Evolutionary conservation across 2,329 filamentous ascomycete genomes (phyloP), one percentile per base, ranked within the genome.

Genomic region (Metarhizium anisopliae): DNA sequence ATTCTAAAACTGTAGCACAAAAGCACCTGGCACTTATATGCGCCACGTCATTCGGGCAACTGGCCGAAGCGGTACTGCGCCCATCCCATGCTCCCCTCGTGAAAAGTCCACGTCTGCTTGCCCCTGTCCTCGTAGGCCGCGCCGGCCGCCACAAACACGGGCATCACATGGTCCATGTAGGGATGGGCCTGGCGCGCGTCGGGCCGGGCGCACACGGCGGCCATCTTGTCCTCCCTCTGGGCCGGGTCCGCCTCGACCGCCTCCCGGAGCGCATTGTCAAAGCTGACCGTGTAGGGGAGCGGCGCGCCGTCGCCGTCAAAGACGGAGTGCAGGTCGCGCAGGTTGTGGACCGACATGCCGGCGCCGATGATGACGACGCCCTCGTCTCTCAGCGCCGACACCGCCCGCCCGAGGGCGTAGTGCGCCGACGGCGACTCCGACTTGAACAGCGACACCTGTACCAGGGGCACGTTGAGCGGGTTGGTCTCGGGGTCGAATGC

Each of bases 301-400:
- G 80, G 77, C 10, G 59, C 55, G 11, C 73, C 68, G 50, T 74
- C 68, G 7, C 73, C 75, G 47, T 64, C 61, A 13, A 59, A 63
- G 61, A 67, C 16, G 35, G 35, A 60, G 47, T 58, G 58, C 60
- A 74, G 72, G 14, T 87, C 81, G 1, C 80, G 75, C 40, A 88
- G 72, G 61, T 89, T 89, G 62, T 89, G 86, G 25, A 88, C 87
- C 0, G 86, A 85, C 86, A 90, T 90, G 11, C 87, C 87, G 0
- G 85, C 86, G 29, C 81, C 81, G 50, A 91, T 80, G 57, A 91
- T 83, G 51, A 86, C 75, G 53, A 90, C 77, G 18, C 81, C 81
- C 54, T 88, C 79, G 16, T 87, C 82, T 16, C 88, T 80, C 1
- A 91, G 76, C n/a, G 76, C 69, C 8, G 81, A 72, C 2, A 91